These are phyloP conservation scores for Kwoniella mangroviensis DNA, from an alignment of 768 basidiomycete species.

Conservation along the genomic window DNA sequence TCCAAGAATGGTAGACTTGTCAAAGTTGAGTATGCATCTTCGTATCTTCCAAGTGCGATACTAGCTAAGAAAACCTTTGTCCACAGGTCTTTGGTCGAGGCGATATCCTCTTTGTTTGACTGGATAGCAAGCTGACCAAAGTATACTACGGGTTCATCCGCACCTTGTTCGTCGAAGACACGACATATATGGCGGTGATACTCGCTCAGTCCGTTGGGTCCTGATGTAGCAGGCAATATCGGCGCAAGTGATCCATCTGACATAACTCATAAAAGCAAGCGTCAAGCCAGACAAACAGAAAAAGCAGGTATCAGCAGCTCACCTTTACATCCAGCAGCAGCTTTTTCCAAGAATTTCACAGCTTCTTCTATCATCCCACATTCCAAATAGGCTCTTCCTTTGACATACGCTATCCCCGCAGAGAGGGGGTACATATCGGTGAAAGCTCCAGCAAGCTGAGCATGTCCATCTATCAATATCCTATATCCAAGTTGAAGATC, in stretches of 20 bases:
- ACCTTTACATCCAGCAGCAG: constrained; percentile 63
- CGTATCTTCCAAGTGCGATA: constrained; percentile 73
- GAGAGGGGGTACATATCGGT: constrained; percentile 79
- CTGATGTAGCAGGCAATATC: constrained; percentile 19
- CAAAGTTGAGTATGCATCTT: constrained; percentile 83
- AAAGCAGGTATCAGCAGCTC: constrained; percentile 3
- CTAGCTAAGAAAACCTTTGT: constrained; percentile 74
- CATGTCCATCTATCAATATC: constrained; percentile 69
- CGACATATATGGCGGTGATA: constrained; percentile 78
- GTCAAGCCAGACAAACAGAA: constrained; percentile 15
- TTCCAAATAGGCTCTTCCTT: constrained; percentile 69
- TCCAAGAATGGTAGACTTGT: constrained; percentile 74
- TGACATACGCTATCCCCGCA: constrained; percentile 75
- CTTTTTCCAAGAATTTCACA: constrained; percentile 70
- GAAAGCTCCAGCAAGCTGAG: constrained; percentile 67
- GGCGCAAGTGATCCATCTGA: constrained; percentile 35
- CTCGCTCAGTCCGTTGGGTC: constrained; percentile 60
- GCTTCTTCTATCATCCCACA: constrained; percentile 75
- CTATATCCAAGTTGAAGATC: constrained; percentile 77
- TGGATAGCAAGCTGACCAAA: constrained; percentile 83
- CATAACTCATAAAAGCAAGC: constrained; percentile 60
- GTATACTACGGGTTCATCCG: constrained; percentile 68
- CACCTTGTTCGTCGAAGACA: constrained; percentile 70
- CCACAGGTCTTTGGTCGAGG: constrained; percentile 76
- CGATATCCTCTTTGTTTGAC: constrained; percentile 62